Percentiles rank a stretch among this genome's conserved stretches.
phyloP scores from a whole-genome alignment of 2,329 filamentous ascomycete genomes.

The Alternaria angustiovoidea region DNA sequence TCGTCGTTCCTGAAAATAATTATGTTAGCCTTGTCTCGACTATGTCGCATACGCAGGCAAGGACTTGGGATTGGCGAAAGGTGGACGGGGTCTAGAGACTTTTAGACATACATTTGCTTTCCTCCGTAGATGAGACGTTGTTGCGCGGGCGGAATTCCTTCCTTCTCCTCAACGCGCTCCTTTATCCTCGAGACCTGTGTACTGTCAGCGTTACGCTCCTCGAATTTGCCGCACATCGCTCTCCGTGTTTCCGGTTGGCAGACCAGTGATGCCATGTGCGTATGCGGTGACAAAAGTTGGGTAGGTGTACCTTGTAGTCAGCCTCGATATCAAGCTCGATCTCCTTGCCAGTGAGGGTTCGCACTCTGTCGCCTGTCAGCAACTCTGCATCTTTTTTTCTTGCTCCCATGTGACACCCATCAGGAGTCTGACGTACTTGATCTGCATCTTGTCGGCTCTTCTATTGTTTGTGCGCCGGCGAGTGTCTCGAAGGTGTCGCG shows the following conservation, averaged over 20 bases:
- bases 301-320: slow-evolving; percentile 78
- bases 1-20: slow-evolving; percentile 81
- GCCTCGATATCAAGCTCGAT: slow-evolving; percentile 98
- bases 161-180: slow-evolving; percentile 98
- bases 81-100: background rate
- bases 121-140: slow-evolving; percentile 95
- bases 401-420: background rate
- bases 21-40: slow-evolving; percentile 11
- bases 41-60: background rate
- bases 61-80: no score
- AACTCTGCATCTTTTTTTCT: background rate
- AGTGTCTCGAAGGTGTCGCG: background rate
- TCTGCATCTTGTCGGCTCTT: slow-evolving; percentile 41
- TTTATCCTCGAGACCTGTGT: slow-evolving; percentile 90
- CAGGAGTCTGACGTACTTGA: slow-evolving; percentile 38
- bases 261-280: background rate
- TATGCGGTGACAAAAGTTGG: background rate
- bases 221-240: accelerated
- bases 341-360: slow-evolving; percentile 97
- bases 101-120: slow-evolving; percentile 83
- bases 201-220: slow-evolving; percentile 16
- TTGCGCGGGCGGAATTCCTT: slow-evolving; percentile 96
- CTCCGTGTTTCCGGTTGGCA: background rate
- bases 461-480: slow-evolving; percentile 1
- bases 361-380: slow-evolving; percentile 70